Conservation (phyloP, 768 basidiomycete genomes). For the Cantharellus cinnabarinus region DNA sequence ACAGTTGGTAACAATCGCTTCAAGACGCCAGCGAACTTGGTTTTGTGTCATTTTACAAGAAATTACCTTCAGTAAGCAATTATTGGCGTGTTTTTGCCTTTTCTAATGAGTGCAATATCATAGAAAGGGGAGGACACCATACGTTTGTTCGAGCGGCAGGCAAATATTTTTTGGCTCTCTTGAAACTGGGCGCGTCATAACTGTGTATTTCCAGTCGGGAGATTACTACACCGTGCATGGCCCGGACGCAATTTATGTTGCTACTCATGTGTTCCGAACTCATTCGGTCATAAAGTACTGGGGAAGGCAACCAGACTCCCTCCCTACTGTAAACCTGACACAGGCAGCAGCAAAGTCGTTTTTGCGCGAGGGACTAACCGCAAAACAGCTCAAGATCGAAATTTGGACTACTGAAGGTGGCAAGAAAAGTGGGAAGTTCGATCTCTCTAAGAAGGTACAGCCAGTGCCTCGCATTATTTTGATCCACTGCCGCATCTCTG, state of each 20-base stretch:
- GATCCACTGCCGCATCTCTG: slow-evolving; percentile 6
- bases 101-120: neutral
- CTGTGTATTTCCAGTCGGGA: slow-evolving; percentile 5
- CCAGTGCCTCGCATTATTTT: slow-evolving; percentile 7
- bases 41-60: slow-evolving; percentile 33
- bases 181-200: neutral
- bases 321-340: slow-evolving; percentile 65
- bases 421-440: slow-evolving; percentile 56
- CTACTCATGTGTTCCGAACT: slow-evolving; percentile 64
- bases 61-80: slow-evolving; percentile 16
- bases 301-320: slow-evolving; percentile 27
- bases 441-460: slow-evolving; percentile 55
- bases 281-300: slow-evolving; percentile 86
- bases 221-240: slow-evolving; percentile 84
- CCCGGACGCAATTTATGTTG: slow-evolving; percentile 71
- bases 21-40: slow-evolving; percentile 51
- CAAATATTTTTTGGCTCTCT: slow-evolving; percentile 5
- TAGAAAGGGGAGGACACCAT: slow-evolving; percentile 41
- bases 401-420: slow-evolving; percentile 69
- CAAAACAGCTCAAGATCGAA: slow-evolving; percentile 77
- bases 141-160: slow-evolving; percentile 61
- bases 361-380: slow-evolving; percentile 74
- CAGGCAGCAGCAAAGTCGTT: slow-evolving; percentile 58
- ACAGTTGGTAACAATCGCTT: neutral
- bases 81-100: neutral